phyloP scores from a whole-genome alignment of 495 filamentous ascomycete genomes.

The Penicillium maclennaniae region DNA sequence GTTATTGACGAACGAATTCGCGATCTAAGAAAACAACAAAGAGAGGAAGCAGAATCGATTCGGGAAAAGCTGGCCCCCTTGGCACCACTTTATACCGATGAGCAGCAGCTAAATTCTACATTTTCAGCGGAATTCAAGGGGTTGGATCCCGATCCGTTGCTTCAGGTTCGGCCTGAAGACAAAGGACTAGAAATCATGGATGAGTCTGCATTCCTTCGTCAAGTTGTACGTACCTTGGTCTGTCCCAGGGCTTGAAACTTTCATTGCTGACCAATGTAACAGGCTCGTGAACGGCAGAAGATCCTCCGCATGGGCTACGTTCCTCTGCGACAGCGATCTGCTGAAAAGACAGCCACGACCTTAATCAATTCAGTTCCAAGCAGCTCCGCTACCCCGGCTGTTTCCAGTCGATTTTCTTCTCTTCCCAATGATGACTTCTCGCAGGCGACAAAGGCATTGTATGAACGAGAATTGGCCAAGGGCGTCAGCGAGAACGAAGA shows the following conservation, averaged over 20 bases:
- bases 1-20: slow-evolving; percentile 72
- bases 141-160: slow-evolving; percentile 67
- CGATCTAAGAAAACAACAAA: slow-evolving; percentile 62
- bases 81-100: slow-evolving; percentile 25
- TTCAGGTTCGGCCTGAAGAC: slow-evolving; percentile 66
- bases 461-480: slow-evolving; percentile 88
- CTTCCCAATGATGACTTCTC: slow-evolving; percentile 82
- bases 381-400: slow-evolving; percentile 35
- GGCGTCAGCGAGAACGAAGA: slow-evolving; percentile 93
- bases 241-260: background rate
- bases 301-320: slow-evolving; percentile 68
- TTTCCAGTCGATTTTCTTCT: slow-evolving; percentile 68
- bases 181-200: slow-evolving; percentile 60
- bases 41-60: slow-evolving; percentile 63
- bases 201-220: slow-evolving; percentile 58
- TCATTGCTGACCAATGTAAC: slow-evolving; percentile 2
- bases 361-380: slow-evolving; percentile 26
- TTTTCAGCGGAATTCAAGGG: slow-evolving; percentile 26
- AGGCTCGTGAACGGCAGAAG: slow-evolving; percentile 59
- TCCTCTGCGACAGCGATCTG: slow-evolving; percentile 52
- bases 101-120: slow-evolving; percentile 1
- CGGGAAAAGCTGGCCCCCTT: slow-evolving; percentile 52
- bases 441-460: slow-evolving; percentile 83
- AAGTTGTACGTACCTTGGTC: slow-evolving; percentile 42
- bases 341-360: slow-evolving; percentile 45